phyloP scores from a whole-genome alignment of 768 basidiomycete genomes.

The Tulasnella sp. region DNA sequence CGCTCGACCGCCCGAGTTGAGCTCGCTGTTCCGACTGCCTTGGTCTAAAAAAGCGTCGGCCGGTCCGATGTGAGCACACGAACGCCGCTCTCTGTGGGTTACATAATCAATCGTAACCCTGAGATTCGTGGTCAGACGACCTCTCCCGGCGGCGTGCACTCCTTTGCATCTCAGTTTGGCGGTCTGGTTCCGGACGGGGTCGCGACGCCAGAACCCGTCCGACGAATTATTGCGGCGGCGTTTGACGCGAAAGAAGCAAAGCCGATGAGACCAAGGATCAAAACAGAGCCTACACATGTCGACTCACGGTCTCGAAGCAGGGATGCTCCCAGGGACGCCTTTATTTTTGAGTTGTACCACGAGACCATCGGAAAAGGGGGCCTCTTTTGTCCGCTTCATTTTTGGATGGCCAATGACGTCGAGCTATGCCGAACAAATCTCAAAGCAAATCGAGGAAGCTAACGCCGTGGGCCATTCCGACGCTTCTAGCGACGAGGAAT shows the following conservation, averaged over 20 bases:
- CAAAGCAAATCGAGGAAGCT: not conserved
- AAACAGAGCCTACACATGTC: too few relatives aligned
- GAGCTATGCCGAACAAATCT: not conserved
- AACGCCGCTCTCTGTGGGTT: not conserved
- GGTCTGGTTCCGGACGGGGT: too few relatives aligned
- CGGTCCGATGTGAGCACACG: not conserved
- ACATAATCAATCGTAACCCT: not conserved
- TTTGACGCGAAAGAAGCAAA: not conserved
- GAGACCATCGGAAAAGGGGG: not conserved
- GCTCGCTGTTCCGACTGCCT: not conserved
- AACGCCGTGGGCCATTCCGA: not conserved
- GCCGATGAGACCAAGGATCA: not conserved
- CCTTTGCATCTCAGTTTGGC: slow-evolving; percentile 1
- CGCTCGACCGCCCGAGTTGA: not conserved
- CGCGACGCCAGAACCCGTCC: not conserved
- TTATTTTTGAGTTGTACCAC: not conserved
- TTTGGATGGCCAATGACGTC: not conserved
- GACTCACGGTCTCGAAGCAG: not conserved
- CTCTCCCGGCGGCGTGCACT: not conserved
- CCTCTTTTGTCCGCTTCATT: not conserved
- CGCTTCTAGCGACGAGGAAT: not conserved
- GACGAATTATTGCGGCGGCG: not conserved
- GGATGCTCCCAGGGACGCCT: not conserved
- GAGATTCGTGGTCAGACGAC: not conserved
- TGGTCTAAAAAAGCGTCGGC: not conserved